These are phyloP conservation scores for Podila minutissima DNA, from an alignment of 192 early-diverging fungal species.

Conservation along the genomic window DNA sequence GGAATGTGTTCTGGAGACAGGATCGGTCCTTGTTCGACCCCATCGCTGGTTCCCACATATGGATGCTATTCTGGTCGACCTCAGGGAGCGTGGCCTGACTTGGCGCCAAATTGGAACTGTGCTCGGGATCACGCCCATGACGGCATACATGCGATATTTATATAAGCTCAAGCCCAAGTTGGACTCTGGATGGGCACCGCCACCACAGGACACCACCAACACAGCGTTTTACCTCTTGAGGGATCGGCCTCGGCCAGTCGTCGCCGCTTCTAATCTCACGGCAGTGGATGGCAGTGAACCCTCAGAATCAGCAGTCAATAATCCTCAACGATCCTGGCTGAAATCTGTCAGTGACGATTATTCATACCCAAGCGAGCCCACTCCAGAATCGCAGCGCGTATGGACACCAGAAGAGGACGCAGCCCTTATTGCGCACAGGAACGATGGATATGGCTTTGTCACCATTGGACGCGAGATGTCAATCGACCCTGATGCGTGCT, in stretches of 20 bases:
- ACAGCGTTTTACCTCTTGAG: constrained; percentile 17
- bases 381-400: not conserved
- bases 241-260: not conserved
- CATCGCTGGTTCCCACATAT: constrained; percentile 13
- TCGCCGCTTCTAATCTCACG: too few relatives aligned
- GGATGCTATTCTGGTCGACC: constrained; percentile 16
- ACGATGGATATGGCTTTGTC: constrained; percentile 1
- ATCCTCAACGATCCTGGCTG: too few relatives aligned
- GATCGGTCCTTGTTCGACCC: not conserved
- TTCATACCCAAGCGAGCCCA: not conserved
- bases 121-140: constrained; percentile 13
- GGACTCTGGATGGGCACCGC: constrained; percentile 21
- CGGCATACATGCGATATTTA: constrained; percentile 23
- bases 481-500: not conserved
- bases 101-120: constrained; percentile 31
- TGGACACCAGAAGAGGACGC: constrained; percentile 40
- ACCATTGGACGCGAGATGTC: constrained; percentile 10
- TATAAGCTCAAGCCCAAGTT: not conserved
- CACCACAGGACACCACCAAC: constrained; percentile 7
- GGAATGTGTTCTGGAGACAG: not conserved
- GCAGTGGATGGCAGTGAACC: not conserved
- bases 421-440: not conserved
- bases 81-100: constrained; percentile 15
- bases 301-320: not conserved
- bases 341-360: constrained; percentile 4